Base-by-base conservation (phyloP, 1,284 basidiomycete genomes). In the Trichosporon coremiiforme region DNA sequence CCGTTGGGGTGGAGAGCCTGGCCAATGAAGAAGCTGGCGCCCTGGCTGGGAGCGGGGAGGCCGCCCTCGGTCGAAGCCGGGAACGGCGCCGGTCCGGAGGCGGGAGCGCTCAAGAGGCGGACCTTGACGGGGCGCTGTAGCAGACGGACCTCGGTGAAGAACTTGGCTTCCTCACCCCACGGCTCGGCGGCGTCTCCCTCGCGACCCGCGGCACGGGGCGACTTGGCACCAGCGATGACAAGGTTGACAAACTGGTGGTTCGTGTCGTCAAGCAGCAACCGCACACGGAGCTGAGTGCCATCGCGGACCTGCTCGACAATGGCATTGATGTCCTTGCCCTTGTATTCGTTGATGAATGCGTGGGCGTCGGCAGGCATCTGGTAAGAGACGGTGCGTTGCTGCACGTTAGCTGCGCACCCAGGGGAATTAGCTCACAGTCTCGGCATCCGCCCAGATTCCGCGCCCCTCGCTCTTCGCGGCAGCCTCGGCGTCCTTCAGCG, bases 251-350 rank as follows among this genome's bases (percentile, higher is more conserved):
- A 83, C 70, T 83, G 83, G 73, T 99, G 96, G 70, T 92, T 90
- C 25, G 89, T 90, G 63, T 93, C 89, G 36, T 94, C 91, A 84
- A 98, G 88, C 64, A 98, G 85, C 57, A 98, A 87, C 66, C 97
- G 90, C 65, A 92, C 89, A 36, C 95, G 91, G 45, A 98, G 86
- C 66, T 94, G 95, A 53, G 91, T 91, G 64, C 95, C 96, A 80
- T 98, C 95, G 67, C 92, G 89, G 68, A 98, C 94, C 83, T 93
- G 90, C 84, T 99, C 96, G 71, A 99, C 93, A 73, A 96, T 88
- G 66, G 91, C 93, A 79, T 98, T 94, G 71, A 98, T 85, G 12
- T 89, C 85, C 81, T 94, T 91, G 38, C 92, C 94, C 82, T 95
- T 97, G 90, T 93, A 92, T 80, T 97, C 91, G 8, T 88, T 86